phyloP scores from a whole-genome alignment of 2,329 filamentous ascomycete genomes.

The Talaromyces sp. region DNA sequence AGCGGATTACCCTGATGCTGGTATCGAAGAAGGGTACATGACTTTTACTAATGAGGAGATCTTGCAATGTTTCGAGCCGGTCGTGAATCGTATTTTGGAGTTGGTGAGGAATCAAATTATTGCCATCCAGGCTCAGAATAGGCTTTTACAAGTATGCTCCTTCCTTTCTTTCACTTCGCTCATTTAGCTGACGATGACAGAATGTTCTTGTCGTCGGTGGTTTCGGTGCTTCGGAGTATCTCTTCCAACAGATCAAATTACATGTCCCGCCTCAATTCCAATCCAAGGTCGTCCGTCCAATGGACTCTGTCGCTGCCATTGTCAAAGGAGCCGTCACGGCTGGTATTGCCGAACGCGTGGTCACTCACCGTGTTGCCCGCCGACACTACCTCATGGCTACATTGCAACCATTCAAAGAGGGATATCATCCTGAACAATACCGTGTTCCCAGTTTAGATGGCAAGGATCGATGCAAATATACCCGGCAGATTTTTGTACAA shows the following conservation, averaged over 20 bases:
- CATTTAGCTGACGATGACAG: constrained; percentile 30
- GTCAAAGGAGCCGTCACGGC: constrained; percentile 98
- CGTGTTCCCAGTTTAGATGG: constrained; percentile 94
- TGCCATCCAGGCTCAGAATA: constrained; percentile 95
- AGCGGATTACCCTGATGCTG: constrained; percentile 94
- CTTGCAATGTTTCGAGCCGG: constrained; percentile 96
- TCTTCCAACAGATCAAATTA: constrained; percentile 99
- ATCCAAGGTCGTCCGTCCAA: constrained; percentile 93
- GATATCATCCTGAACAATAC: constrained; percentile 96
- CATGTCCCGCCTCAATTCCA: constrained; percentile 98
- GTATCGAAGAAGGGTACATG: constrained; percentile 99
- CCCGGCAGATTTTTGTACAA: constrained; percentile 95
- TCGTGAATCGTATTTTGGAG: constrained; percentile 94
- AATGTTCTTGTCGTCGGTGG: constrained; percentile 97
- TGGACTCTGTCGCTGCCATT: constrained; percentile 98
- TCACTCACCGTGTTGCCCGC: constrained; percentile 94
- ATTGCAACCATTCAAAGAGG: constrained; percentile 96
- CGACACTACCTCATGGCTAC: constrained; percentile 99
- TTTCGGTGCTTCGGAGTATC: constrained; percentile 96
- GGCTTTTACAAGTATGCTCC: constrained; percentile 66
- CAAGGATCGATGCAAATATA: constrained; percentile 98
- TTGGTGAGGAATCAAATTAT: constrained; percentile 98
- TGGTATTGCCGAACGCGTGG: constrained; percentile 92
- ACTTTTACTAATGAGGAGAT: constrained; percentile 99
- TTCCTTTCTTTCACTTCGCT: neutral